phyloP scores from a whole-genome alignment of 371 early-diverging fungal species.

The Entomophthora muscae region DNA sequence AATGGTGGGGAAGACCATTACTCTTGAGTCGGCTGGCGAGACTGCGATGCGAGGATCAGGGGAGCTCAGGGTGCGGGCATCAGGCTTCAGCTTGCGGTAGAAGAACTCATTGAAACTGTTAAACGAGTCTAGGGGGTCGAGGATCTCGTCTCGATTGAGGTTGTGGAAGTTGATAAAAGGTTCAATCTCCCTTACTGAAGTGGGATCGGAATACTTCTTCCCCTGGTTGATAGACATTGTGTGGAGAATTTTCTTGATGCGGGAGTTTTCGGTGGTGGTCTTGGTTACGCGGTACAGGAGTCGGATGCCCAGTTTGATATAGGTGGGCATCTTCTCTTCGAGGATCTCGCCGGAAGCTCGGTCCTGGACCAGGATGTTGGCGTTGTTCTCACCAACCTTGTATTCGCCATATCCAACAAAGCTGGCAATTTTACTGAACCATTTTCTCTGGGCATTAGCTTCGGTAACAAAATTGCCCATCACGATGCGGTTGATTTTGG shows the following conservation, averaged over 20 bases:
- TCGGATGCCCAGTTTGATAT: slow-evolving; percentile 68
- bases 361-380: slow-evolving; percentile 65
- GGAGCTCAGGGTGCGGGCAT: slow-evolving; percentile 36
- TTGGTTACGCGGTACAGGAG: slow-evolving; percentile 45
- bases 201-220: slow-evolving; percentile 47
- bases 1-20: slow-evolving; percentile 49
- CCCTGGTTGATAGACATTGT: slow-evolving; percentile 59
- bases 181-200: slow-evolving; percentile 43
- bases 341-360: slow-evolving; percentile 46
- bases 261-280: slow-evolving; percentile 11
- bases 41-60: slow-evolving; percentile 43
- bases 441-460: slow-evolving; percentile 54
- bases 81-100: slow-evolving; percentile 62
- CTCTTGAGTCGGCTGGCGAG: slow-evolving; percentile 65
- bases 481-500: slow-evolving; percentile 38
- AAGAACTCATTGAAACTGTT: slow-evolving; percentile 77
- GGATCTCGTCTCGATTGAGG: slow-evolving; percentile 29
- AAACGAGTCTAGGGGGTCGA: slow-evolving; percentile 47
- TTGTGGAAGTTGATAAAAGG: slow-evolving; percentile 65
- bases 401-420: slow-evolving; percentile 60
- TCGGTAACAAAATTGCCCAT: slow-evolving; percentile 65
- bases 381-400: slow-evolving; percentile 47
- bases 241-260: slow-evolving; percentile 21
- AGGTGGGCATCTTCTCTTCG: slow-evolving; percentile 72
- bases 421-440: slow-evolving; percentile 59